Base-by-base conservation (phyloP, 441 rosid genomes). In the Erysimum cheiri region DNA sequence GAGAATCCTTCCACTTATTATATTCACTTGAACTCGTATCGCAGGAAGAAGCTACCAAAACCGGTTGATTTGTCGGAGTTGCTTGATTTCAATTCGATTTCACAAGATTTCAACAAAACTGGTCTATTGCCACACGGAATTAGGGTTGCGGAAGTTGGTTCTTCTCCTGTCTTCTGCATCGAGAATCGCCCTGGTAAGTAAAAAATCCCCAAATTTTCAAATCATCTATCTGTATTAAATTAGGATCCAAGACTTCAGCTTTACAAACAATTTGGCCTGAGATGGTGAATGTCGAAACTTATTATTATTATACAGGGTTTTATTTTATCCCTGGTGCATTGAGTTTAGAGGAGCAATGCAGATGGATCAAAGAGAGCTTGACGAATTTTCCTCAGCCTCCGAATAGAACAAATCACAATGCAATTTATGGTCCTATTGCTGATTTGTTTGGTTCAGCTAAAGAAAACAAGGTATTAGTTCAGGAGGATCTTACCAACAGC, bases 341-440 rank as follows among this genome's bases (percentile, higher is more conserved):
- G 84, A 82, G 78, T 73, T 58, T 88, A 33, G 84, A 88, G 44
- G 96, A 94, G 71, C 96, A 94, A 73, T 85, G 96, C 76, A 76
- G 19, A 49, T 88, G 97, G 97, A 86, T 87, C 62, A 82, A 83
- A 80, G 94, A 90, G 85, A 86, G 96, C 65, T 86, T 92, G 63
- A 81, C 41, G 22, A 81, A 68, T 65, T 94, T 94, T 53, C 94
- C 89, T 0, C 97, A 92, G 75, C 99, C 97, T 65, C 97, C 92
- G 0, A 94, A 94, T 53, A 84, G 97, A 79, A 92, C 97, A 4
- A 90, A 94, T 60, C 97, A 91, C 76, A 88, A 88, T 83, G 96
- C 89, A 1, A 73, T 88, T 12, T 87, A 92, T 48, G 97, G 99
- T 64, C 91, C 96, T 7, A 73, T 90, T 70, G 40, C 63, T 70